phyloP scores from a whole-genome alignment of 306 rosid genomes.

The Corylus heterophylla region DNA sequence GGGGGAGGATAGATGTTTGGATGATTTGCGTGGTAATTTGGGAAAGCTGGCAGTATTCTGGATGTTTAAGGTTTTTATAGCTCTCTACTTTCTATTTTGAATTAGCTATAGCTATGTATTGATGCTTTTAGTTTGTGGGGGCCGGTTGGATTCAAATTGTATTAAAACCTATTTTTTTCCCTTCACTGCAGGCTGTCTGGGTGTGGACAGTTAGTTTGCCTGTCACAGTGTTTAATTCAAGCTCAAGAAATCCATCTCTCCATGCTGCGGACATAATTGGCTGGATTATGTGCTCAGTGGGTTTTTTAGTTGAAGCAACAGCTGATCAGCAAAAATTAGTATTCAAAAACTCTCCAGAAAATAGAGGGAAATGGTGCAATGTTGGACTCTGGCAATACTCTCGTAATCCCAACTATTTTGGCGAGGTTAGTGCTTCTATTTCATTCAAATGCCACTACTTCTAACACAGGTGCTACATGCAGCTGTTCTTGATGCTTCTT shows the following conservation, averaged over 20 bases:
- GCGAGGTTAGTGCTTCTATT: constrained; percentile 69
- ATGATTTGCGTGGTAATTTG: constrained; percentile 75
- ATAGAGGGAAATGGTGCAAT: constrained; percentile 87
- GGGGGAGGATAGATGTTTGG: constrained; percentile 94
- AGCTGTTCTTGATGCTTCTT: background rate
- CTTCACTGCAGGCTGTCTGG: constrained; percentile 79
- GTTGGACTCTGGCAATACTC: constrained; percentile 82
- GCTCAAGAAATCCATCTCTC: constrained; percentile 59
- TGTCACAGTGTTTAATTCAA: constrained; percentile 79
- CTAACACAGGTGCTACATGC: constrained; percentile 21
- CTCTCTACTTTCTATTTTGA: constrained; percentile 15
- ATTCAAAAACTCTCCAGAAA: constrained; percentile 61
- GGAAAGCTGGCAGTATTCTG: constrained; percentile 80
- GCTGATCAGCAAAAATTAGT: constrained; percentile 88
- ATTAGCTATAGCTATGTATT: background rate
- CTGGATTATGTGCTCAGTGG: constrained; percentile 81
- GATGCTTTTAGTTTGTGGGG: background rate
- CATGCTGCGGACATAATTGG: constrained; percentile 69
- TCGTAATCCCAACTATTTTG: constrained; percentile 98
- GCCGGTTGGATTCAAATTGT: background rate
- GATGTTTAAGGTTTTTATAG: constrained; percentile 76
- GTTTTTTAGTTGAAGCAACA: constrained; percentile 66
- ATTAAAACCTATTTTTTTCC: background rate
- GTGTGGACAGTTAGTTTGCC: constrained; percentile 98
- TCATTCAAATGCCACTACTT: constrained; percentile 9